Conservation (phyloP, 1,139 yeast species). For the Hyphopichia wangnamkhiaoensis region DNA sequence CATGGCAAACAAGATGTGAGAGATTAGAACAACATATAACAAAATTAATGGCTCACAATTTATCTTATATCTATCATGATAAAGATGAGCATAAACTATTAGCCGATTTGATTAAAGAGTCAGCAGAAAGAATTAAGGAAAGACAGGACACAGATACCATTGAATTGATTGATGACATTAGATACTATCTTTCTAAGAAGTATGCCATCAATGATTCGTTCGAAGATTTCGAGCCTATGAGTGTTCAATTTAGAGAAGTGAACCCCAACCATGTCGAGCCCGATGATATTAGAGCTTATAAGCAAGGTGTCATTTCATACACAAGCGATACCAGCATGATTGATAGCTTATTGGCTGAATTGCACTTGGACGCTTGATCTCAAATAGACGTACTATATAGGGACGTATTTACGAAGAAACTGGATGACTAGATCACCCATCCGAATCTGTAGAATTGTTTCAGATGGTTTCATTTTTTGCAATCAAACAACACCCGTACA, state of each 20-base stretch:
- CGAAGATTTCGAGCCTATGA: slow-evolving; percentile 30
- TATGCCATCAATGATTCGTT: slow-evolving; percentile 36
- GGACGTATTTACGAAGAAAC: too few species aligned
- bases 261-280: slow-evolving; percentile 9
- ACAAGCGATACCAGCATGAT: slow-evolving; percentile 42
- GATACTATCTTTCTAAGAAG: slow-evolving; percentile 60
- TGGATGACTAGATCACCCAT: too few species aligned
- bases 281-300: slow-evolving; percentile 34
- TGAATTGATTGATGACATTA: slow-evolving; percentile 74
- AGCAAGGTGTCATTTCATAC: slow-evolving; percentile 21
- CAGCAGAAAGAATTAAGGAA: slow-evolving; percentile 58
- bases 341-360: slow-evolving; percentile 42
- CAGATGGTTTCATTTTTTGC: too few species aligned
- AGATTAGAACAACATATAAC: slow-evolving; percentile 68
- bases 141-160: slow-evolving; percentile 79
- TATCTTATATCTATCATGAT: slow-evolving; percentile 37
- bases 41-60: slow-evolving; percentile 52
- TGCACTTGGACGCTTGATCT: slow-evolving; percentile 45
- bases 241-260: slow-evolving; percentile 14
- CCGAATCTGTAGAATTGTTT: too few species aligned
- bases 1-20: slow-evolving; percentile 69
- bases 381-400: too few species aligned
- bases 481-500: too few species aligned
- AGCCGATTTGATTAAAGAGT: slow-evolving; percentile 30
- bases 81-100: slow-evolving; percentile 25